A percentile compares a stretch with the other conserved stretches of the same genome.
These are phyloP conservation scores for Oryza officinalis DNA, from an alignment of 176 grass and related monocot genomes.

Conservation along the genomic window DNA sequence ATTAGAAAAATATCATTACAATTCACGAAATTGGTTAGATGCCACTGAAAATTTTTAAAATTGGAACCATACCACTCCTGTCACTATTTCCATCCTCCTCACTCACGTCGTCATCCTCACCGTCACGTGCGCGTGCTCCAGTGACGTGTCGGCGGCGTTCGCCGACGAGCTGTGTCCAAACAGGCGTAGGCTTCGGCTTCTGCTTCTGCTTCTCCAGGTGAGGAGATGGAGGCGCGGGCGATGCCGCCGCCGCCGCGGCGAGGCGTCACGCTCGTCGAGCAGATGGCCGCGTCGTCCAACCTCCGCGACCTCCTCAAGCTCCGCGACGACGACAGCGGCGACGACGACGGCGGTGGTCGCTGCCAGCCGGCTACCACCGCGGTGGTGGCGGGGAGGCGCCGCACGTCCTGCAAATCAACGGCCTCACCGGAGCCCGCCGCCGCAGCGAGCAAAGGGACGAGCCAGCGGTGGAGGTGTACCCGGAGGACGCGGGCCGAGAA, in stretches of 20 bases:
- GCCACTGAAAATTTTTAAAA: no score
- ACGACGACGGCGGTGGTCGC: not conserved
- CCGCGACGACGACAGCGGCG: conserved; percentile 28
- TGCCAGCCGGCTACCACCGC: not conserved
- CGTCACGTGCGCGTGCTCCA: no score
- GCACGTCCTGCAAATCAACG: conserved; percentile 61
- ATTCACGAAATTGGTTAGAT: no score
- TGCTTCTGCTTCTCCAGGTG: no score
- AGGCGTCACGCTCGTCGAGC: conserved; percentile 74
- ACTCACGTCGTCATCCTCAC: no score
- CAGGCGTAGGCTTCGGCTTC: not conserved
- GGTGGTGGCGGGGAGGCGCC: conserved; percentile 18
- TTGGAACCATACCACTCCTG: no score
- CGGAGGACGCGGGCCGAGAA: conserved; percentile 47
- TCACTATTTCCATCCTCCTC: no score
- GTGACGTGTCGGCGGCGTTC: no score
- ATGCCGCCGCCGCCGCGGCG: conserved; percentile 26
- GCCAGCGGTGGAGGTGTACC: conserved; percentile 32
- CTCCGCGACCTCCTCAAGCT: conserved; percentile 57
- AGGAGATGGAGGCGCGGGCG: conserved; percentile 38
- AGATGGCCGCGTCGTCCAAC: conserved; percentile 66
- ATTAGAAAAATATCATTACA: no score
- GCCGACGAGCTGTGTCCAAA: not conserved
- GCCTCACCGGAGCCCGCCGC: conserved; percentile 24
- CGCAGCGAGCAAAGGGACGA: conserved; percentile 48